Conservation (phyloP, 2,329 filamentous ascomycete genomes). For the Dothidotthia symphoricarpi region DNA sequence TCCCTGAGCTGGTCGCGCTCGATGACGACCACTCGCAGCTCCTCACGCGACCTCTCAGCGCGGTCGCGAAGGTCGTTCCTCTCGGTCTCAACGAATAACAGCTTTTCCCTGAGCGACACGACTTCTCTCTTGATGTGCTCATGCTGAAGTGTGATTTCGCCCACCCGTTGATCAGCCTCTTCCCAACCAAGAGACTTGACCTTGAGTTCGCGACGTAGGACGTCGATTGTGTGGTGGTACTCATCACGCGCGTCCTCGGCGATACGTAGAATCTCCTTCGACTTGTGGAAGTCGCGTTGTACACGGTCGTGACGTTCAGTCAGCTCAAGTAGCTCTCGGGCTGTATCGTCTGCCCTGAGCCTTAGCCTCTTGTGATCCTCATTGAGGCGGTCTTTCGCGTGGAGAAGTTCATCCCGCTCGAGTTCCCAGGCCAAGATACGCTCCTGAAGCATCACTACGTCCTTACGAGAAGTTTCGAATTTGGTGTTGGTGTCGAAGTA, state of each 20-base stretch:
- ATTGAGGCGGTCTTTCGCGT: conserved; percentile 25
- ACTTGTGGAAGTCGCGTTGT: conserved; percentile 21
- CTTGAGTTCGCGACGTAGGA: conserved; percentile 24
- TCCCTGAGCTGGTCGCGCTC: conserved; percentile 26
- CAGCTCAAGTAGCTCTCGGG: conserved; percentile 23
- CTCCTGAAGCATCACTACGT: conserved; percentile 18
- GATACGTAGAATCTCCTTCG: conserved; percentile 20
- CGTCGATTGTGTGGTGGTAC: conserved; percentile 18
- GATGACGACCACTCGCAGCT: conserved; percentile 20
- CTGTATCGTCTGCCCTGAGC: conserved; percentile 17
- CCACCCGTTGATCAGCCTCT: conserved; percentile 20
- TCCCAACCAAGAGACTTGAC: conserved; percentile 18
- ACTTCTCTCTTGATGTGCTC: conserved; percentile 27
- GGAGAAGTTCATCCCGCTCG: conserved; percentile 24
- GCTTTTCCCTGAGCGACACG: conserved; percentile 24
- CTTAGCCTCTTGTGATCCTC: conserved; percentile 24
- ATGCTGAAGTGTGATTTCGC: conserved; percentile 21
- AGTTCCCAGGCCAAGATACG: conserved; percentile 25
- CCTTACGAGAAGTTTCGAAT: conserved; percentile 23
- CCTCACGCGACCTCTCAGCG: conserved; percentile 18
- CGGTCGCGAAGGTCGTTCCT: conserved; percentile 18
- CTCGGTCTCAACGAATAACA: conserved; percentile 17
- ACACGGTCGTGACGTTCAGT: conserved; percentile 23
- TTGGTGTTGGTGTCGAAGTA: conserved; percentile 17
- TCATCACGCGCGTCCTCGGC: conserved; percentile 25